These are phyloP conservation scores for Aurantiochytrium sp. DNA, from an alignment of 108 stramenopile species.

Conservation along the genomic window DNA sequence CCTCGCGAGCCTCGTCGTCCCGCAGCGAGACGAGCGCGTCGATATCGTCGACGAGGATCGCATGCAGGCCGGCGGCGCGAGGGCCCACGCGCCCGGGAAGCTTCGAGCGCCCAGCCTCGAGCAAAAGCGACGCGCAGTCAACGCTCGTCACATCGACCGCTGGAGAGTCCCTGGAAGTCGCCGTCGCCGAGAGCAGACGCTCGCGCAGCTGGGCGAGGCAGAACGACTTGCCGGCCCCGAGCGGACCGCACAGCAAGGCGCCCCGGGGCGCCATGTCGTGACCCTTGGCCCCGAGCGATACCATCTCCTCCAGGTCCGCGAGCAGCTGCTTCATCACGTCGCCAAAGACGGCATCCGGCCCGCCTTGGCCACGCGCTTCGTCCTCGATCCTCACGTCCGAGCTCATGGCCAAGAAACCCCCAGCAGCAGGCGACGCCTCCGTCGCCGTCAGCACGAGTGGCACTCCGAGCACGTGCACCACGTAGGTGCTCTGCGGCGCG, in stretches of 20 bases:
- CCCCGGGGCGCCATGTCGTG: not conserved
- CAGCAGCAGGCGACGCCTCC: too few species aligned
- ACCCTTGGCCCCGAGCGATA: not conserved
- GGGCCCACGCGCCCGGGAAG: not conserved
- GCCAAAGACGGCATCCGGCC: not conserved
- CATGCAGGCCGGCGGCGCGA: not conserved
- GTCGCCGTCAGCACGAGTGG: too few species aligned
- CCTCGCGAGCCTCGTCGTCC: not conserved
- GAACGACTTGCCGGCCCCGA: not conserved
- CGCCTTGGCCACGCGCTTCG: too few species aligned
- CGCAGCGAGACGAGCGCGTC: not conserved
- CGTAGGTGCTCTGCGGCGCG: too few species aligned
- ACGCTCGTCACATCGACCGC: not conserved
- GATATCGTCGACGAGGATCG: not conserved
- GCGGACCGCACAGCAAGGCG: not conserved
- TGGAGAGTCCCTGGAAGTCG: not conserved
- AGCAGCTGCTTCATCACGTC: not conserved
- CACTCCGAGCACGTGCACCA: too few species aligned
- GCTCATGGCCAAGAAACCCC: too few species aligned
- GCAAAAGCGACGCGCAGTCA: not conserved
- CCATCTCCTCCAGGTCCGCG: not conserved
- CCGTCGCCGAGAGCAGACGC: not conserved
- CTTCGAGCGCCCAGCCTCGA: not conserved
- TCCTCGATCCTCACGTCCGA: too few species aligned
- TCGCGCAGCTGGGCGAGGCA: not conserved